phyloP scores from a whole-genome alignment of 1,139 yeast species.

The Protomyces inouyei region DNA sequence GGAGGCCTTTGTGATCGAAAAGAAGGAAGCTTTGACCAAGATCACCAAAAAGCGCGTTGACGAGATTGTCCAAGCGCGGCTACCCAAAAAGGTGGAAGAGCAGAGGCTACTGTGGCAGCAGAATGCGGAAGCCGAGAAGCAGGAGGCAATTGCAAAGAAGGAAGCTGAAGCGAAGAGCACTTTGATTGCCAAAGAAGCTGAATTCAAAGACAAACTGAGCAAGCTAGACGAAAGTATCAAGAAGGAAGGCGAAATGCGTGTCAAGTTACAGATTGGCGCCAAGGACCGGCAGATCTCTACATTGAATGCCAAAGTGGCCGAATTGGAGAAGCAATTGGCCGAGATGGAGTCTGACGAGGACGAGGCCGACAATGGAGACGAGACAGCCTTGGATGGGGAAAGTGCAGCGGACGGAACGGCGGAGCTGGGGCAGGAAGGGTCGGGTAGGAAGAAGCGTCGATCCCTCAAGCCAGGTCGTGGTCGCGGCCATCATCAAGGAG shows the following conservation, averaged over 20 bases:
- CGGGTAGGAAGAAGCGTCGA: slow-evolving; percentile 6
- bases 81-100: slow-evolving; percentile 31
- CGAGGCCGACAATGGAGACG: neutral
- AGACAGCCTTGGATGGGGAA: neutral
- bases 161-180: slow-evolving; percentile 39
- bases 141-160: slow-evolving; percentile 32
- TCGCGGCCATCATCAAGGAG: slow-evolving; percentile 10
- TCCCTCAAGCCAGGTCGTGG: slow-evolving; percentile 4
- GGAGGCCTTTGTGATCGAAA: slow-evolving; percentile 26
- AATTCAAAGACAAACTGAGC: slow-evolving; percentile 44
- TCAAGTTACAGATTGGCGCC: slow-evolving; percentile 30
- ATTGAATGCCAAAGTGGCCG: slow-evolving; percentile 35
- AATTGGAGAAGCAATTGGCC: neutral
- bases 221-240: slow-evolving; percentile 38
- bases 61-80: slow-evolving; percentile 6
- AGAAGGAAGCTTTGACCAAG: slow-evolving; percentile 33
- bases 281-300: slow-evolving; percentile 35
- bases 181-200: slow-evolving; percentile 34
- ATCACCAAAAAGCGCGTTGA: slow-evolving; percentile 22
- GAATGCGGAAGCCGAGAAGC: slow-evolving; percentile 29
- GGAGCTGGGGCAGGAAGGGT: neutral
- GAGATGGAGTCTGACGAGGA: neutral
- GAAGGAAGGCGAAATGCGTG: slow-evolving; percentile 37
- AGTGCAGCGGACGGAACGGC: neutral
- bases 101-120: slow-evolving; percentile 33